Percentiles rank a stretch among this genome's conserved stretches.
Conservation (phyloP, 176 grass and related monocot genomes). For the Dendrocalamus sinicus region DNA sequence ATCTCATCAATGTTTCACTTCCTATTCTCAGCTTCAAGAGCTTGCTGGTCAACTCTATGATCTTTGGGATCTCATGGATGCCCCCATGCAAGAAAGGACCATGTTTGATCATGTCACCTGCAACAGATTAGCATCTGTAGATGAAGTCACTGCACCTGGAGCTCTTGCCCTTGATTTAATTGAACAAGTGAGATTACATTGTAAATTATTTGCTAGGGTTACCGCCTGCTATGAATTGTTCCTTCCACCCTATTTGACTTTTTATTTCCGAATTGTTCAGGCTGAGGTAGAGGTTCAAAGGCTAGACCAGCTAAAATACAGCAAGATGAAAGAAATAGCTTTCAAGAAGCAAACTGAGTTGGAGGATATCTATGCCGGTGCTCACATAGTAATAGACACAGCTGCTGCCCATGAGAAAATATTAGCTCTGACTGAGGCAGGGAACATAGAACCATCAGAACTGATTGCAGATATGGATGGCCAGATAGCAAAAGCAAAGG, state of each 20-base stretch:
- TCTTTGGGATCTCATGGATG: slow-evolving; percentile 99
- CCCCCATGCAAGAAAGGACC: slow-evolving; percentile 73
- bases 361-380: slow-evolving; percentile 78
- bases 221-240: slow-evolving; percentile 1
- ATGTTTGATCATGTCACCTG: slow-evolving; percentile 95
- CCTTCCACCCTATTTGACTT: slow-evolving; percentile 23
- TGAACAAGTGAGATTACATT: slow-evolving; percentile 71
- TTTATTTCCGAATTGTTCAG: slow-evolving; percentile 45
- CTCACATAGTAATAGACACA: slow-evolving; percentile 89
- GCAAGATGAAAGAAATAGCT: slow-evolving; percentile 95
- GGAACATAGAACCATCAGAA: slow-evolving; percentile 94
- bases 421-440: slow-evolving; percentile 73
- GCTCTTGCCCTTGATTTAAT: slow-evolving; percentile 94
- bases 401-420: slow-evolving; percentile 80
- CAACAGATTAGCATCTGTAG: slow-evolving; percentile 75
- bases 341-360: slow-evolving; percentile 87
- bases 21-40: slow-evolving; percentile 85
- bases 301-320: slow-evolving; percentile 76
- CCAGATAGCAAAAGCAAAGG: slow-evolving; percentile 91
- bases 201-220: slow-evolving; percentile 24
- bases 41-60: slow-evolving; percentile 88
- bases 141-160: slow-evolving; percentile 85
- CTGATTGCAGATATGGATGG: slow-evolving; percentile 94
- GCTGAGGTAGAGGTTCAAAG: slow-evolving; percentile 85
- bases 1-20: slow-evolving; percentile 26